A percentile compares a stretch with the other conserved stretches of the same genome.
Conservation (phyloP, 306 rosid genomes). For the Fagus sylvatica region DNA sequence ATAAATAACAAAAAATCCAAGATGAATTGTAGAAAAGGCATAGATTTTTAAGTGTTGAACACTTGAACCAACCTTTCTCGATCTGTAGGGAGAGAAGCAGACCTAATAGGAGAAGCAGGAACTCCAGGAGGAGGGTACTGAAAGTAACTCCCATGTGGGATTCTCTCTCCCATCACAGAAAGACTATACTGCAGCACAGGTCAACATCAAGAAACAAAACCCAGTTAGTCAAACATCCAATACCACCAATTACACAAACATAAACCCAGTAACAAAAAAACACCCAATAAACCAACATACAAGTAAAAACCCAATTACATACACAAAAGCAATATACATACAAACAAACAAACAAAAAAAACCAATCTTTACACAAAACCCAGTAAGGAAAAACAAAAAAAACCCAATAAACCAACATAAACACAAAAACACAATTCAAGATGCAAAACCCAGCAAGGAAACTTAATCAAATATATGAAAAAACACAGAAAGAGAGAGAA, state of each 20-base stretch:
- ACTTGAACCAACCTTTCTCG: conserved; percentile 63
- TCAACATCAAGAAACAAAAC: conserved; percentile 10
- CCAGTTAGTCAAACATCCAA: background rate
- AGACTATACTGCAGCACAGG: conserved; percentile 11
- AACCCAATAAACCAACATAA: background rate
- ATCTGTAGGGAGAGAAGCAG: conserved; percentile 61
- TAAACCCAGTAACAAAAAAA: background rate
- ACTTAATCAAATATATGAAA: background rate
- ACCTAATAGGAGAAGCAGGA: conserved; percentile 75
- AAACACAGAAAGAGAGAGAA: background rate
- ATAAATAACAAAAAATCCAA: background rate
- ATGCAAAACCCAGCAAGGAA: background rate
- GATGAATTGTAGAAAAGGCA: background rate
- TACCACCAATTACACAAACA: background rate
- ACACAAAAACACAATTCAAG: background rate
- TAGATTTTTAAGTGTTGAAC: background rate
- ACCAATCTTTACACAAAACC: conserved; percentile 3
- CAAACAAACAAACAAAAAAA: background rate
- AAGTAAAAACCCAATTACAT: background rate
- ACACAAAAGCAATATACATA: background rate
- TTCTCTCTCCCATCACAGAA: conserved; percentile 81
- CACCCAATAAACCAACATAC: background rate
- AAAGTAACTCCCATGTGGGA: conserved; percentile 79
- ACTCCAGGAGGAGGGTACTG: conserved; percentile 83
- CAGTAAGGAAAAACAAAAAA: background rate